Percentiles rank a stretch among this genome's conserved stretches.
Conservation (phyloP, 176 grass and related monocot genomes). For the Bothriochloa decipiens region DNA sequence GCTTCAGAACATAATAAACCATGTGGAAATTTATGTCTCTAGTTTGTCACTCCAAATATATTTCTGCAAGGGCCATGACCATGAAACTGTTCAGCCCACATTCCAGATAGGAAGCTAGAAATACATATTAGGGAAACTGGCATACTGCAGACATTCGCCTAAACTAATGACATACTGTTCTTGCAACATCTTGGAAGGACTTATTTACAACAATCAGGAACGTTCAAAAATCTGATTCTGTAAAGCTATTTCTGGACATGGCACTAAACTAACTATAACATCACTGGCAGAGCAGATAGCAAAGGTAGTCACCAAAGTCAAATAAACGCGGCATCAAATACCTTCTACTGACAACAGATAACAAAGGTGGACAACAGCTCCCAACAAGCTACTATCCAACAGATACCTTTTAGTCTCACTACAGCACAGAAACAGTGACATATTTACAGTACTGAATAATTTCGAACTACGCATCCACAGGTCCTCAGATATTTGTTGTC, state of each 20-base stretch:
- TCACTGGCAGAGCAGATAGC: not conserved
- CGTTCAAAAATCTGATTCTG: not conserved
- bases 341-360: not conserved
- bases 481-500: not conserved
- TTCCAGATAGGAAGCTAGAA: not conserved
- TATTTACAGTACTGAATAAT: not conserved
- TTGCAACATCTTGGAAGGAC: slow-evolving; percentile 18
- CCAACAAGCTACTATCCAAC: not conserved
- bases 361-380: not conserved
- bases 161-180: not conserved
- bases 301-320: not conserved
- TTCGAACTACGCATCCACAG: not conserved
- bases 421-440: not conserved
- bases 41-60: not conserved
- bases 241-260: not conserved
- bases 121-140: not conserved
- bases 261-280: not conserved
- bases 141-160: slow-evolving; percentile 1
- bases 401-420: not conserved
- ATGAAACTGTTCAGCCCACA: not conserved
- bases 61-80: not conserved
- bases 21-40: not conserved
- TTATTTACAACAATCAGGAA: not conserved
- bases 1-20: not conserved
- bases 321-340: not conserved